Evolutionary conservation across 169 alveolate genomes (phyloP), one percentile per base, ranked within the genome.

Genomic region (Cryptosporidium ubiquitum): DNA sequence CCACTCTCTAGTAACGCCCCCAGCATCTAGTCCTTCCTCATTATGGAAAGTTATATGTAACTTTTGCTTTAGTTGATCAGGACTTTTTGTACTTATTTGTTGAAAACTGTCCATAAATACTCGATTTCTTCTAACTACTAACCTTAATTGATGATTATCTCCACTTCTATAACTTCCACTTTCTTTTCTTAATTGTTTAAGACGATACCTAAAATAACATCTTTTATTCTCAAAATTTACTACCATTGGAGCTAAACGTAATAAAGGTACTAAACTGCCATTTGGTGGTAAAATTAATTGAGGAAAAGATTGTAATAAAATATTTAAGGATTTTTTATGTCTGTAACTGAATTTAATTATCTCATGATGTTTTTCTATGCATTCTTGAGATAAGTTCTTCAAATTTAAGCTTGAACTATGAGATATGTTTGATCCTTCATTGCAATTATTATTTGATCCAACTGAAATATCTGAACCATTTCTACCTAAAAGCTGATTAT

Each of bases 1-100:
- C 99, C 99, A 98, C 92, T 99, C 99, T 89, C 99, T 93, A 40
- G 99, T 97, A 6, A 99, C 95, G 14, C 99, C 99, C 5, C 99
- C 99, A 18, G 99, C 99, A 92, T 99, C 99, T 70, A 98, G 94
- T 33, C 99, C 99, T 86, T 98, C 99, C 91, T 99, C 99, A 47
- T 98, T 99, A 64, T 95, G 95, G 91, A 98, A 99, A 35, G 95
- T 91, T 31, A 99, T 98, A 52, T 94, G 92, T 55, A 98, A 91
- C 91, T 96, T 97, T 40, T 99, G 98, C 85, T 97, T 95, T 96
- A 97, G 94, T 93, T 97, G 99, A 42, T 97, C 98, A 1, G 99
- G 97, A 12, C 96, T 85, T 60, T 95, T 92, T 70, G 91, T 84
- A 18, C 97, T 92, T 58, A 98, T 91, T 70, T 97, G 97, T 55